Conservation (phyloP, 306 rosid genomes). For the Quercus ilex region DNA sequence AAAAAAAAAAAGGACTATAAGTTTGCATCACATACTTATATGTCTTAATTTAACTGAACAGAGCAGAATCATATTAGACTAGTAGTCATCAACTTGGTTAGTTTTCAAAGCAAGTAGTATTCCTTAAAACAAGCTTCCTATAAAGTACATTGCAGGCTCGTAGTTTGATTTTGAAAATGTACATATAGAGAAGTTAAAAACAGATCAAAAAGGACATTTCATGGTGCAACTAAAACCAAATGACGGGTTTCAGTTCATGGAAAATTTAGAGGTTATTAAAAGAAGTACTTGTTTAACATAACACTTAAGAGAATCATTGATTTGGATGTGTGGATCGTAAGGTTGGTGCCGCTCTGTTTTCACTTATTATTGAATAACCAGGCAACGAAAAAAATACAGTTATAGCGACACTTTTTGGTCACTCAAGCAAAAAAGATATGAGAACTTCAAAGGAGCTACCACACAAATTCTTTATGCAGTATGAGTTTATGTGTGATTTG, state of each 20-base stretch:
- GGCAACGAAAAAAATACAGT: neutral
- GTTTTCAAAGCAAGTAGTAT: neutral
- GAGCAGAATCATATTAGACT: neutral
- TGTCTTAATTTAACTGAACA: neutral
- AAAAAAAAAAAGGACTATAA: neutral
- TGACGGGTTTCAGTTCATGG: neutral
- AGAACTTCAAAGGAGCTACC: neutral
- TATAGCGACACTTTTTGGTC: neutral
- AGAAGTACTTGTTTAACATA: neutral
- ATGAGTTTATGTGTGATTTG: constrained; percentile 60
- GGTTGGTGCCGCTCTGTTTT: neutral
- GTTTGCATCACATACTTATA: neutral
- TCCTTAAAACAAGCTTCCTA: too few relatives aligned
- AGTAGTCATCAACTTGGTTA: neutral
- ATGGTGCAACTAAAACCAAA: neutral
- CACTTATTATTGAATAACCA: neutral
- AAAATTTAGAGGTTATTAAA: neutral
- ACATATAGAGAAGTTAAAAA: neutral
- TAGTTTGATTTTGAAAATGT: neutral
- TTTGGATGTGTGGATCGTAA: neutral
- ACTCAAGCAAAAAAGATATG: neutral
- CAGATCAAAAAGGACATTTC: neutral
- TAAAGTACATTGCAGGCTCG: neutral
- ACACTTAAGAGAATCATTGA: neutral
- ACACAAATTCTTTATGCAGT: neutral